Evolutionary conservation across 2,329 filamentous ascomycete species (phyloP), one percentile per base, ranked within the genome.

Genomic region (Fusarium austroafricanum): DNA sequence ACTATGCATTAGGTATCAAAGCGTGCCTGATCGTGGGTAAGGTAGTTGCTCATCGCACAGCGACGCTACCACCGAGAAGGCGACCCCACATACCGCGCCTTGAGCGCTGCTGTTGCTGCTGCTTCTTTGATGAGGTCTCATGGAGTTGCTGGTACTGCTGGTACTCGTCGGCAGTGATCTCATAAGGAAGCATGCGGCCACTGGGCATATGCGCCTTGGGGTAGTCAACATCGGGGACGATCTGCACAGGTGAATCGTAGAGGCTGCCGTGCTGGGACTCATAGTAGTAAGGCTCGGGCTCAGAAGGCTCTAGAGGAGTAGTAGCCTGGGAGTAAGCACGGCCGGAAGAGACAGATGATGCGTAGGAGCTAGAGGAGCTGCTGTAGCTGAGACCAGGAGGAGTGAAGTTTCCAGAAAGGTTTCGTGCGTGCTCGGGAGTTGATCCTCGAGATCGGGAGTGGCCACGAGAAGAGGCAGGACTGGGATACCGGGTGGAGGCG

Each of bases 111-210:
- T 84, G 83, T 78, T 85, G 81, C 45, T 84, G 82, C 29, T 63
- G 44, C 79, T 85, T 86, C 76, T 83, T 84, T 61, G 73, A 74
- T 44, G 78, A 76, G 39, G 77, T 80, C 47, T 85, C 81, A 63
- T 86, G 82, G 43, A 86, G 74, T 57, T 83, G 80, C 62, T 73
- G 69, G 46, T 72, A 70, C 47, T 72, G 70, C 35, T 82, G 81
- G 61, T 87, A 81, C 61, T 87, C 83, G 26, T 87, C 84, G 33
- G 79, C 72, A 62, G 81, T 82, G 70, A 87, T 85, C 77, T 88
- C 86, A 75, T 87, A 88, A 8, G 86, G 84, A 6, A 87, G 82
- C 66, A 83, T 76, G 53, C 76, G 73, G 21, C 71, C 70, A 67
- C 72, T 71, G 21, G 76, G 73, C 18, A 75, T 72, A 39, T 66